Evolutionary conservation across 129 eudicot genomes (phyloP).

Genomic region (Glebionis coronaria): DNA sequence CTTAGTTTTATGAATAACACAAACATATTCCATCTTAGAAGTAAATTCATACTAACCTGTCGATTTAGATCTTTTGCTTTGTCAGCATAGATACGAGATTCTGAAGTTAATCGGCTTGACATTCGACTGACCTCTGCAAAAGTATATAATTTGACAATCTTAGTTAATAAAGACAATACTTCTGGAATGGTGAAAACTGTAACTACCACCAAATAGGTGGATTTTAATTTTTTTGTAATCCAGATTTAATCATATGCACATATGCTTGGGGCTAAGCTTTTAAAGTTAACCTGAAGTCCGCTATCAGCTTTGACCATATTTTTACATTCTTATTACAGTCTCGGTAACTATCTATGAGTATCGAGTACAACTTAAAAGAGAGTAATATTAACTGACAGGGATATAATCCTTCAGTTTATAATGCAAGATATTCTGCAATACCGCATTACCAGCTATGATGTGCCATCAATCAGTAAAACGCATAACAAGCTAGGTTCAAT

Average conservation of each 20-base stretch:
- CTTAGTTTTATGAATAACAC: neutral
- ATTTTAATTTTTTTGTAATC: no score
- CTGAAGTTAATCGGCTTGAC: slow-evolving; percentile 96
- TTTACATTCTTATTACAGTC: slow-evolving; percentile 6
- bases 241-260: no score
- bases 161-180: slow-evolving; percentile 5
- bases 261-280: no score
- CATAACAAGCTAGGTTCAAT: no score
- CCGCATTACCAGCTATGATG: no score
- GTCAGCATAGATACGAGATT: slow-evolving; percentile 93
- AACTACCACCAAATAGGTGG: neutral
- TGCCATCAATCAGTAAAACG: no score
- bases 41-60: slow-evolving; percentile 52
- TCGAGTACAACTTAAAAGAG: neutral
- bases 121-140: slow-evolving; percentile 95
- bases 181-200: neutral
- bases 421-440: no score
- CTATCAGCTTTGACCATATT: slow-evolving; percentile 9
- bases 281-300: neutral
- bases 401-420: neutral
- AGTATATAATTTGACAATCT: slow-evolving; percentile 11
- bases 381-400: no score
- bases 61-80: slow-evolving; percentile 90
- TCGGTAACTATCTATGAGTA: neutral
- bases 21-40: neutral